These are phyloP conservation scores for Antitrichia curtipendula DNA, from an alignment of 225 moss, liverwort and hornwort species.

Conservation along the genomic window DNA sequence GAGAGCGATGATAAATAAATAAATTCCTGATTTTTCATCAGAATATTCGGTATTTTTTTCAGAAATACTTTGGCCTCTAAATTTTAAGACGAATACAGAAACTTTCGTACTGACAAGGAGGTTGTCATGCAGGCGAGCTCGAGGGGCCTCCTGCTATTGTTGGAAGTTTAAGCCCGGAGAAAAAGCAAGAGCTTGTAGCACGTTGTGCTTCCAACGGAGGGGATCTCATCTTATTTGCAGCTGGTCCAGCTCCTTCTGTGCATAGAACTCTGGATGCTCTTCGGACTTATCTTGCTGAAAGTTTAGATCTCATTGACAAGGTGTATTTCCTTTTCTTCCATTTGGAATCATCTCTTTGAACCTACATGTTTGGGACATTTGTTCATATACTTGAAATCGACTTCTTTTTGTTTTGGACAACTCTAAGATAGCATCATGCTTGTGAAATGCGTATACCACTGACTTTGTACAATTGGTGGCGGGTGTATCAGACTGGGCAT, in stretches of 20 bases:
- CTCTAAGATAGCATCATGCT: background rate
- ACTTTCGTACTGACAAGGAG: background rate
- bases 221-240: constrained; percentile 80
- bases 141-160: constrained; percentile 75
- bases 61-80: background rate
- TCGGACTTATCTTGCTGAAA: constrained; percentile 75
- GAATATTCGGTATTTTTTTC: background rate
- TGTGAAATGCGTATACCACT: background rate
- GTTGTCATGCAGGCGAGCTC: constrained; percentile 39
- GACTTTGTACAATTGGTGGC: background rate
- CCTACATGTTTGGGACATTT: background rate
- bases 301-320: constrained; percentile 70
- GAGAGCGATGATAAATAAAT: background rate
- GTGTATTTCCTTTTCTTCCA: background rate
- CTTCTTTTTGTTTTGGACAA: background rate
- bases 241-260: constrained; percentile 48
- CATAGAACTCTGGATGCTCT: constrained; percentile 67
- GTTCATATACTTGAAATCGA: background rate
- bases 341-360: background rate
- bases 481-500: constrained; percentile 48
- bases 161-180: constrained; percentile 44
- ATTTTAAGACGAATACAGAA: background rate
- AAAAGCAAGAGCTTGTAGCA: constrained; percentile 34
- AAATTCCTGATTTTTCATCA: background rate
- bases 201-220: constrained; percentile 49